Base-by-base conservation (phyloP, 768 basidiomycete species). In the Fomitopsis pulvina region DNA sequence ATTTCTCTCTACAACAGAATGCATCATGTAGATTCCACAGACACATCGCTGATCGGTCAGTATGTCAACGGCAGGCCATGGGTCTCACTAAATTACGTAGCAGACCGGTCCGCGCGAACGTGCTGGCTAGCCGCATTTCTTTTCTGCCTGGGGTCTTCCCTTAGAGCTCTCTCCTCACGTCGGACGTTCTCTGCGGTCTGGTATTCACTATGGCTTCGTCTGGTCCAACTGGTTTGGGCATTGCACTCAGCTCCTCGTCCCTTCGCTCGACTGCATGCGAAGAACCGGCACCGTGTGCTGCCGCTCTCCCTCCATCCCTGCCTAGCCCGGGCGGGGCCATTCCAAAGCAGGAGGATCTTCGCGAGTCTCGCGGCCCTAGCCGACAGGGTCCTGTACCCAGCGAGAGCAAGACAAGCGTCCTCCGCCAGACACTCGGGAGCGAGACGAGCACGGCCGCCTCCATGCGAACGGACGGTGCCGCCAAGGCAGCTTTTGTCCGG, bases 381-480 rank as follows among this genome's bases (percentile, higher is more conserved):
- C n/a, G n/a, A n/a, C n/a, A n/a, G n/a, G n/a, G n/a, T n/a, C n/a
- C n/a, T n/a, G n/a, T n/a, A n/a, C n/a, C n/a, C n/a, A n/a, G n/a
- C n/a, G n/a, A n/a, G n/a, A n/a, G n/a, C n/a, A n/a, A n/a, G n/a
- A n/a, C n/a, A n/a, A n/a, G n/a, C n/a, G n/a, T n/a, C n/a, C n/a
- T n/a, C n/a, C n/a, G n/a, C n/a, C n/a, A n/a, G n/a, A n/a, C n/a
- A n/a, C n/a, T n/a, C n/a, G n/a, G n/a, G 34, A 37, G 34, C 34
- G 14, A 37, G 14, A 37, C 34, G 34, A 37, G 34, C 14, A 16
- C 41, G 41, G 41, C 41, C 8, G 20, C 41, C 41, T 37, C 34
- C 5, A 12, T 7, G 14, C 5, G 34, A 12, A 37, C 5, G 34
- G 34, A 57, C 62, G 9, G 42, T 41, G n/a, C 21, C 41, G 41